These are phyloP conservation scores for Tuber aestivum DNA, from an alignment of 495 filamentous ascomycete genomes.

Conservation along the genomic window DNA sequence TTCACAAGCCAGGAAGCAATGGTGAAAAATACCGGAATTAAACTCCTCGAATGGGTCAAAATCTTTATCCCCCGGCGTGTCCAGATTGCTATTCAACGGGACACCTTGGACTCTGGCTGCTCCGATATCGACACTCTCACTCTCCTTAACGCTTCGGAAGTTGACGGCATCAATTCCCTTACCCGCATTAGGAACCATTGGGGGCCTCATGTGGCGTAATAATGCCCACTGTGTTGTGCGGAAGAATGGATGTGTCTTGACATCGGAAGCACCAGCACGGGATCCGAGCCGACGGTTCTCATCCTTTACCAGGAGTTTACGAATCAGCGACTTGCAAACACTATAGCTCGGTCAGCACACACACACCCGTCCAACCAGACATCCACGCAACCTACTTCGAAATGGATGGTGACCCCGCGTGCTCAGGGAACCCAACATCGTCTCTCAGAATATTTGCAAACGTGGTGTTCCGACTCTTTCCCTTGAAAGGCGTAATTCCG, in stretches of 20 bases:
- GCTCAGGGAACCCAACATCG: slow-evolving; percentile 90
- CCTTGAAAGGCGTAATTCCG: slow-evolving; percentile 97
- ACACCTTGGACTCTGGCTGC: slow-evolving; percentile 66
- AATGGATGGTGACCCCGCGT: slow-evolving; percentile 72
- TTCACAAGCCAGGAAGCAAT: neutral
- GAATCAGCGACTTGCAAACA: slow-evolving; percentile 91
- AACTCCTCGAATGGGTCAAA: slow-evolving; percentile 98
- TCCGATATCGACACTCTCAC: slow-evolving; percentile 86
- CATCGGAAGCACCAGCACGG: slow-evolving; percentile 89
- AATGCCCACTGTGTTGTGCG: slow-evolving; percentile 92
- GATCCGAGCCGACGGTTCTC: slow-evolving; percentile 92
- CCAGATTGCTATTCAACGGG: slow-evolving; percentile 73
- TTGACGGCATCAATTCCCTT: slow-evolving; percentile 89
- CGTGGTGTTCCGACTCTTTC: slow-evolving; percentile 95
- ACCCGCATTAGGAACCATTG: slow-evolving; percentile 90
- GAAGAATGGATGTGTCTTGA: slow-evolving; percentile 96
- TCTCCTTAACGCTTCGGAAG: slow-evolving; percentile 96
- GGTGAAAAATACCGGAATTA: slow-evolving; percentile 61
- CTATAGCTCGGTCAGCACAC: slow-evolving; percentile 46
- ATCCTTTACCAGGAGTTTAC: slow-evolving; percentile 96
- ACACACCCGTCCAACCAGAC: neutral
- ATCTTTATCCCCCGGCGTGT: slow-evolving; percentile 75
- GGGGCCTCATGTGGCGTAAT: slow-evolving; percentile 96
- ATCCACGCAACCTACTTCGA: slow-evolving; percentile 64
- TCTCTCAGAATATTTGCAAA: slow-evolving; percentile 96